Conservation (phyloP, 371 early-diverging fungal genomes). For the Rhizopus delemar region DNA sequence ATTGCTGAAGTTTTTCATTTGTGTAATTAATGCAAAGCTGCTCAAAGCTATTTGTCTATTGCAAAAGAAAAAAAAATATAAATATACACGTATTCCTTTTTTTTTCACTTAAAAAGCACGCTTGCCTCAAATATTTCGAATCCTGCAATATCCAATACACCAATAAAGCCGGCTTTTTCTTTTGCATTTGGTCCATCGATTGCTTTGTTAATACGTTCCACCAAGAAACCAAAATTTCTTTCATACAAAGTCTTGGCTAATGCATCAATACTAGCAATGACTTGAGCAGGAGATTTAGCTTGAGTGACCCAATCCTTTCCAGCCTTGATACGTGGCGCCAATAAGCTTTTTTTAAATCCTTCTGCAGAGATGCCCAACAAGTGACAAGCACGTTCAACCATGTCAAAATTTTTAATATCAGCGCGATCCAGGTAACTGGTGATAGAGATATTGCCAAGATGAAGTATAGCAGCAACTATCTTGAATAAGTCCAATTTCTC, state of each 20-base stretch:
- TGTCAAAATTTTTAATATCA: constrained; percentile 78
- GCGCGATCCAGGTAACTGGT: constrained; percentile 83
- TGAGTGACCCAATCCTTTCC: constrained; percentile 97
- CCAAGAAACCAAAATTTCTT: constrained; percentile 93
- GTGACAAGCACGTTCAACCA: constrained; percentile 89
- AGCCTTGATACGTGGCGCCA: constrained; percentile 94
- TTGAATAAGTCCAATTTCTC: constrained; percentile 85
- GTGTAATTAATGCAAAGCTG: constrained; percentile 99
- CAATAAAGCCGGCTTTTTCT: constrained; percentile 77
- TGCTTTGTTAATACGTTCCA: constrained; percentile 87
- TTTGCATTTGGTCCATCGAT: constrained; percentile 71
- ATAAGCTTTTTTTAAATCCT: constrained; percentile 86
- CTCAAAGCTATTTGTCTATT: constrained; percentile 95
- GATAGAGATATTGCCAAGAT: constrained; percentile 94
- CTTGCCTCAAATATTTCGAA: constrained; percentile 98
- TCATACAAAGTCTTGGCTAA: constrained; percentile 96
- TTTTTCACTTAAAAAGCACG: not conserved
- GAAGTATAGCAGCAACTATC: constrained; percentile 90
- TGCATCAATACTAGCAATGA: constrained; percentile 92
- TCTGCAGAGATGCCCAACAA: constrained; percentile 90
- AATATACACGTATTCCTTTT: not conserved
- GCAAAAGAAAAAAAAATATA: not conserved
- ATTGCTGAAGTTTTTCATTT: constrained; percentile 99
- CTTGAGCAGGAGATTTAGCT: constrained; percentile 87
- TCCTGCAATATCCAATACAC: constrained; percentile 99